phyloP scores from a whole-genome alignment of 2,329 filamentous ascomycete genomes.

The Claviceps arundinis region DNA sequence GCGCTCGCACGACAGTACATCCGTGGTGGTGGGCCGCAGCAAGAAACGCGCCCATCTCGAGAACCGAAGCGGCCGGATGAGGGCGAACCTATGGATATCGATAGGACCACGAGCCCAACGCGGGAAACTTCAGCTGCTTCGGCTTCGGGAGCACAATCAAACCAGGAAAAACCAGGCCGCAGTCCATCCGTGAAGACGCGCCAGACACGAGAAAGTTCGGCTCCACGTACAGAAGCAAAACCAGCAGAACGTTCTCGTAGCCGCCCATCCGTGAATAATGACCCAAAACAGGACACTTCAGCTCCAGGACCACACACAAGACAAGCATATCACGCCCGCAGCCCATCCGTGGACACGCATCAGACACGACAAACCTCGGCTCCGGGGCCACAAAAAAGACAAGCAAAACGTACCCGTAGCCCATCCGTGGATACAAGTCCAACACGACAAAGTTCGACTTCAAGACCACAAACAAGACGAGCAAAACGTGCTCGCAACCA shows the following conservation, averaged over 20 bases:
- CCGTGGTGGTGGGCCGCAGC: not conserved
- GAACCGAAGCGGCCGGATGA: not conserved
- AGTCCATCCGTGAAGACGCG: not conserved
- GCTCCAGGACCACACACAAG: not conserved
- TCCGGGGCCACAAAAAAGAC: not conserved
- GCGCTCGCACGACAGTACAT: slow-evolving; percentile 6
- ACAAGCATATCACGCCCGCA: not conserved
- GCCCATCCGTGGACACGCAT: not conserved
- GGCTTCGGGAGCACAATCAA: too few species aligned
- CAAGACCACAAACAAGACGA: too few species aligned
- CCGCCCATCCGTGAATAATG: not conserved
- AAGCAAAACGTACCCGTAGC: not conserved
- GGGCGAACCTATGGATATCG: slow-evolving; percentile 3
- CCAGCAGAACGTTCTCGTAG: not conserved
- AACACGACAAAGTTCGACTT: too few species aligned
- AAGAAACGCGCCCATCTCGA: not conserved
- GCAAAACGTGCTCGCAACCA: too few species aligned
- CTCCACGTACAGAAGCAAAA: not conserved
- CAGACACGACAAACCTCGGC: not conserved
- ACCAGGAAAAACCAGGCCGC: too few species aligned
- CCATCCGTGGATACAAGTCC: too few species aligned
- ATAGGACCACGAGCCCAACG: not conserved
- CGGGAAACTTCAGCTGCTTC: too few species aligned
- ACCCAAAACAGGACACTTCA: not conserved
- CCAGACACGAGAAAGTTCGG: not conserved